Evolutionary conservation across 1,284 basidiomycete genomes (phyloP).

Genomic region (Cryptococcus maquisensis): DNA sequence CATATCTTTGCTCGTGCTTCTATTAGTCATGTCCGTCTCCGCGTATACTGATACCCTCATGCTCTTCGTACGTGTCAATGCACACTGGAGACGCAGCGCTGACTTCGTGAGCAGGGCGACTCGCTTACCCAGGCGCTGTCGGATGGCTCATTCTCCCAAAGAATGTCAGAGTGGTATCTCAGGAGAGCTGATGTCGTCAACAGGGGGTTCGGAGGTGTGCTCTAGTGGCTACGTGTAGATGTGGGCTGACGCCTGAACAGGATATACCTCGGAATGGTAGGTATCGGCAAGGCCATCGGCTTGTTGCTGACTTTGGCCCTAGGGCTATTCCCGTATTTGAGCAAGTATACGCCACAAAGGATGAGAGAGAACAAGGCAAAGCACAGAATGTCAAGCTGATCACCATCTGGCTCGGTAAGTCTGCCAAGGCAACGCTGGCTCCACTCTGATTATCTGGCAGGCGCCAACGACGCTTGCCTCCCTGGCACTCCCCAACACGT

Average conservation of each 20-base stretch:
- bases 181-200: constrained; percentile 78
- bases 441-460: constrained; percentile 16
- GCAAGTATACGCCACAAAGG: constrained; percentile 59
- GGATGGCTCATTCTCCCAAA: constrained; percentile 38
- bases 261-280: constrained; percentile 74
- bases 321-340: constrained; percentile 70
- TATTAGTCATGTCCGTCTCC: constrained; percentile 31
- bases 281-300: background rate
- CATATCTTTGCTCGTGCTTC: background rate
- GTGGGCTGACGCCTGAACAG: constrained; percentile 32
- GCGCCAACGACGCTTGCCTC: constrained; percentile 71
- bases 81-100: too few species aligned
- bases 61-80: constrained; percentile 36
- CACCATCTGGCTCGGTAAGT: constrained; percentile 74
- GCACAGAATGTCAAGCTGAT: constrained; percentile 60
- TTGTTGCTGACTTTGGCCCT: background rate
- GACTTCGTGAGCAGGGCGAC: constrained; percentile 35
- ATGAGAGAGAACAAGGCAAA: constrained; percentile 55
- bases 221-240: background rate
- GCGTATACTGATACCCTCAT: constrained; percentile 40
- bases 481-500: constrained; percentile 53
- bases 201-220: constrained; percentile 56
- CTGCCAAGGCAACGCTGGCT: background rate
- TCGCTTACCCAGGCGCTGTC: constrained; percentile 44
- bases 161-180: constrained; percentile 58